Conservation (phyloP, 805 yeast species). For the Metschnikowia chrysomelidarum region DNA sequence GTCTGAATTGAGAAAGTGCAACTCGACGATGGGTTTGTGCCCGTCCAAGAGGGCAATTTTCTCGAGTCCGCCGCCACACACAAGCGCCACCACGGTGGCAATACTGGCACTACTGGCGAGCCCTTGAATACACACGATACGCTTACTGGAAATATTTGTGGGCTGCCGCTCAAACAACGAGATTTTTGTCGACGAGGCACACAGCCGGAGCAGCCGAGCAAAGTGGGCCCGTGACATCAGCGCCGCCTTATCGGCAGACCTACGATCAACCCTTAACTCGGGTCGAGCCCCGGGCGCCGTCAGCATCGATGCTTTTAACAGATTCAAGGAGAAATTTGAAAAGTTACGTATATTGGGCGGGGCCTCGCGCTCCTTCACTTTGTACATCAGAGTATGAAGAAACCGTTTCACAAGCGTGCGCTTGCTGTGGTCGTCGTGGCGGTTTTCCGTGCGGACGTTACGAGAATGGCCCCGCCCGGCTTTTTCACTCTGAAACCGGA, state of each 20-base stretch:
- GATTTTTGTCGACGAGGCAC: slow-evolving; percentile 8
- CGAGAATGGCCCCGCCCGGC: background rate
- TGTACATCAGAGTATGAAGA: slow-evolving; percentile 14
- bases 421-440: slow-evolving; percentile 8
- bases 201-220: slow-evolving; percentile 8
- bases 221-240: slow-evolving; percentile 4
- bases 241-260: slow-evolving; percentile 4
- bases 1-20: slow-evolving; percentile 51
- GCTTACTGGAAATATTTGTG: slow-evolving; percentile 2
- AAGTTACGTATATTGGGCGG: too few species aligned
- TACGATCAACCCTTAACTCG: too few species aligned
- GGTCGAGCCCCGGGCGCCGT: too few species aligned
- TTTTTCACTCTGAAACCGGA: slow-evolving; percentile 9
- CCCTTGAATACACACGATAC: slow-evolving; percentile 35
- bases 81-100: slow-evolving; percentile 49
- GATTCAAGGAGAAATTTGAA: slow-evolving; percentile 2
- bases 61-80: slow-evolving; percentile 72
- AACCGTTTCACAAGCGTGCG: slow-evolving; percentile 15
- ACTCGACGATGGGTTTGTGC: slow-evolving; percentile 30
- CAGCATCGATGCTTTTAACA: slow-evolving; percentile 1
- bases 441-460: slow-evolving; percentile 2
- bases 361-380: slow-evolving; percentile 11
- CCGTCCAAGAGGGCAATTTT: slow-evolving; percentile 34
- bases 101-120: slow-evolving; percentile 46
- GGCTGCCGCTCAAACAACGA: slow-evolving; percentile 7